phyloP scores from a whole-genome alignment of 2,329 filamentous ascomycete species.

The Botrytis hyacinthi region DNA sequence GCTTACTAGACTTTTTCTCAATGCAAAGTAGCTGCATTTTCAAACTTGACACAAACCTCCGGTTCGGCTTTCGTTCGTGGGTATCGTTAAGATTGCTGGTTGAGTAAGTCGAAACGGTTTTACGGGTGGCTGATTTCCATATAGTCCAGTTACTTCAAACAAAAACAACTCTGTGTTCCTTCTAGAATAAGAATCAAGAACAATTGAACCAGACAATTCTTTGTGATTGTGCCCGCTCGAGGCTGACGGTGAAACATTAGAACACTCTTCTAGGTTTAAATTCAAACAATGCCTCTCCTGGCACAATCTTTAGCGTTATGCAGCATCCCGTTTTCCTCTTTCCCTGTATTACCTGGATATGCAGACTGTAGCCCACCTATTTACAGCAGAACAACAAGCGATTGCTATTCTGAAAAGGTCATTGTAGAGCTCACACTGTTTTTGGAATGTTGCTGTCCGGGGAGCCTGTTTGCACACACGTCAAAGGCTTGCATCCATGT shows the following conservation, averaged over 20 bases:
- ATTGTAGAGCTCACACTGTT: conserved; percentile 21
- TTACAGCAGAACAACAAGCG: conserved; percentile 23
- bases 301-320: conserved; percentile 26
- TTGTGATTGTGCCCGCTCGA: conserved; percentile 30
- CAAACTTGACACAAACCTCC: conserved; percentile 6
- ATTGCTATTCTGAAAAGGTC: conserved; percentile 29
- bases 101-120: conserved; percentile 16
- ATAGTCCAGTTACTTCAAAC: conserved; percentile 13
- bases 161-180: conserved; percentile 18
- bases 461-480: conserved; percentile 36
- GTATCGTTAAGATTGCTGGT: background rate
- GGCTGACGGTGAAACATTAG: conserved; percentile 33
- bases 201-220: conserved; percentile 24
- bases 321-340: conserved; percentile 22
- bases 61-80: conserved; percentile 6
- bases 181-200: conserved; percentile 23
- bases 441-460: conserved; percentile 32
- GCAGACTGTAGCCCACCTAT: conserved; percentile 20
- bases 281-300: conserved; percentile 23
- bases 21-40: conserved; percentile 27
- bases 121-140: conserved; percentile 17
- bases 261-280: conserved; percentile 20
- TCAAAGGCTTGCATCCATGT: conserved; percentile 35
- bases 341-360: conserved; percentile 23
- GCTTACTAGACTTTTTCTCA: conserved; percentile 19